phyloP scores from a whole-genome alignment of 495 filamentous ascomycete genomes.

The Neurospora sp. region DNA sequence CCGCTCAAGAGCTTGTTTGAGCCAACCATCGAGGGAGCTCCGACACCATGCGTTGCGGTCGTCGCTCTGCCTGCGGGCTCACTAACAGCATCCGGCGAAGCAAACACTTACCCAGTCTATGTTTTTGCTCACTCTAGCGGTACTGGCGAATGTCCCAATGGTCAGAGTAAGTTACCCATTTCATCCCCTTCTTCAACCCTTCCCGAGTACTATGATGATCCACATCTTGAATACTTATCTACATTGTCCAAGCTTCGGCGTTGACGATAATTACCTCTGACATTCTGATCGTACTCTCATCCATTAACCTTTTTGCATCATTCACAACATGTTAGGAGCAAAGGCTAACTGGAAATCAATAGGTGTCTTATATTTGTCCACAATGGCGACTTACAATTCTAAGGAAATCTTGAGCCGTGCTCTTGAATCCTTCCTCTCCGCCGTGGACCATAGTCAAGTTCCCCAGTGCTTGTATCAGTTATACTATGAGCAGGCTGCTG shows the following conservation, averaged over 20 bases:
- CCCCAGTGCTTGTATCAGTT: slow-evolving; percentile 50
- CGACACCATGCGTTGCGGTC: slow-evolving; percentile 62
- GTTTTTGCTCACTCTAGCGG: slow-evolving; percentile 72
- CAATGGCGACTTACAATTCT: slow-evolving; percentile 27
- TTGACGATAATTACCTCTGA: slow-evolving; percentile 85
- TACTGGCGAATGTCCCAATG: slow-evolving; percentile 74
- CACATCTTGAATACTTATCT: slow-evolving; percentile 91
- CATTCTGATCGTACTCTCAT: slow-evolving; percentile 62
- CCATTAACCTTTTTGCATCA: slow-evolving; percentile 13
- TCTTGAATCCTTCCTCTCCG: slow-evolving; percentile 42
- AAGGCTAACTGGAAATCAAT: slow-evolving; percentile 34
- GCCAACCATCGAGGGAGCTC: slow-evolving; percentile 60
- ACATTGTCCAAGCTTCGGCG: slow-evolving; percentile 84
- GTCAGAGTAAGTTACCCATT: slow-evolving; percentile 64
- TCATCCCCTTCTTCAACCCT: slow-evolving; percentile 7
- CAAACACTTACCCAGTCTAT: slow-evolving; percentile 50
- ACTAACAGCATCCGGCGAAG: slow-evolving; percentile 20
- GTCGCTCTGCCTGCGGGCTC: slow-evolving; percentile 56
- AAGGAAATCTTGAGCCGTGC: slow-evolving; percentile 42
- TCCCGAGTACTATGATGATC: slow-evolving; percentile 58
- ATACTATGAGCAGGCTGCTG: slow-evolving; percentile 46
- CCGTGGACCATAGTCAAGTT: slow-evolving; percentile 19
- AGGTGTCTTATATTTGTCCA: slow-evolving; percentile 68
- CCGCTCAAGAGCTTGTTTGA: slow-evolving; percentile 57
- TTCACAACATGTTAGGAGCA: slow-evolving; percentile 6